A percentile compares a stretch with the other conserved stretches of the same genome.
These are phyloP conservation scores for Sclerotinia spermophila DNA, from an alignment of 2,329 filamentous ascomycete genomes.

Conservation along the genomic window DNA sequence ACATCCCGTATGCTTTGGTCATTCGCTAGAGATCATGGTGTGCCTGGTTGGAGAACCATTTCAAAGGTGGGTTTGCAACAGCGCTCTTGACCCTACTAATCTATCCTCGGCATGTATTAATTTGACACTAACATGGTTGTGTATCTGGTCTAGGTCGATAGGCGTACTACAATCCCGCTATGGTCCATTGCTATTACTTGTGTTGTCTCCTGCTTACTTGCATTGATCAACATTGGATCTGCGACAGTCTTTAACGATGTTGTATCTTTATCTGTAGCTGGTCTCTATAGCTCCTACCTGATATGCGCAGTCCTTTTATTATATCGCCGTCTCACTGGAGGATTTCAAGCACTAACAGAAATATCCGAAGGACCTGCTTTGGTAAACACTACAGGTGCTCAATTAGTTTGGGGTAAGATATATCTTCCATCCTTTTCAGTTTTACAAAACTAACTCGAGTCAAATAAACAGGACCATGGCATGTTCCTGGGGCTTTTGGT, in stretches of 20 bases:
- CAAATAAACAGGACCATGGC: conserved; percentile 12
- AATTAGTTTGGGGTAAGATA: conserved; percentile 13
- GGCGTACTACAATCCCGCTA: not conserved
- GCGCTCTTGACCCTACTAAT: not conserved
- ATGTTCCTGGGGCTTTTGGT: conserved; percentile 38
- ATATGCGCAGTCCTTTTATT: conserved; percentile 17
- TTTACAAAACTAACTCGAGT: not conserved
- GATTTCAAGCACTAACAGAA: not conserved
- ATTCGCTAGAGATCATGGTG: conserved; percentile 44
- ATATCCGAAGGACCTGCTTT: not conserved
- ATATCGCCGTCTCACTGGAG: conserved; percentile 16
- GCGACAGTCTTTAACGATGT: conserved; percentile 49
- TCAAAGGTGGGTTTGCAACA: conserved; percentile 29
- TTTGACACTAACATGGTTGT: not conserved
- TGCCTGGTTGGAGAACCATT: conserved; percentile 42
- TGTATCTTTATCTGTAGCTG: conserved; percentile 40
- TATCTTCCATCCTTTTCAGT: not conserved
- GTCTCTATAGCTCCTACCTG: conserved; percentile 19
- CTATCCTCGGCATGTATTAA: accelerated
- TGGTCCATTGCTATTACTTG: conserved; percentile 13
- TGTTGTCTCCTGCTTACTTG: conserved; percentile 16
- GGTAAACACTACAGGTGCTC: conserved; percentile 11
- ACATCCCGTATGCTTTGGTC: conserved; percentile 42
- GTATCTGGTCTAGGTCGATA: conserved; percentile 1
- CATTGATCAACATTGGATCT: conserved; percentile 47